Evolutionary conservation across 176 grass and related monocot genomes (phyloP), one percentile per base, ranked within the genome.

Genomic region (Stipa capillata): DNA sequence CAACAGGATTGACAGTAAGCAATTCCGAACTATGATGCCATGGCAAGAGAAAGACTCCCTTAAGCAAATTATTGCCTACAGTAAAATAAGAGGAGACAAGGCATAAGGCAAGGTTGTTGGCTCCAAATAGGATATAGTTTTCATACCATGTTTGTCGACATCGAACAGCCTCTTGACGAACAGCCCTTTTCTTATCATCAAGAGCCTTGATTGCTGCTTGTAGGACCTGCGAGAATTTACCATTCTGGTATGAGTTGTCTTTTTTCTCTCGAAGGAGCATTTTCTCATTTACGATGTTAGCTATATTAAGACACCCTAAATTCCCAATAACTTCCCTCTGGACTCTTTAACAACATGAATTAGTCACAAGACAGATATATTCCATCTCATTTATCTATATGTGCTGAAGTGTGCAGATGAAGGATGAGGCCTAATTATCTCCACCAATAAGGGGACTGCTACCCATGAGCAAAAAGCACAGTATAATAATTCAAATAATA

Each of bases 61-160:
- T 74, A 90, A 69, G 88, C 58, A 73, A 86, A 81, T 4, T 88
- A 91, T 34, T 81, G 82, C 88, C 92, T 94, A 76, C 64, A 73
- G 20, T 23, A n/a, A 81, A 67, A 79, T 79, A 23, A 74, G 14
- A 16, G 23, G 56, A 69, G 55, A 35, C 13, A 42, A 63, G 43
- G 45, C 12, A 47, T 23, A 40, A 71, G 71, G 53, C 15, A 64
- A 64, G 53, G 47, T 37, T 39, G 41, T 33, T 56, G 7, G 5
- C 23, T 32, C 18, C 7, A 49, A 34, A 67, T 20, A 7, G 25
- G 28, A 72, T 58, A 47, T 31, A 85, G 37, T 72, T 76, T 82
- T 43, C 84, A 67, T 34, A 94, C 95, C 95, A 97, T 85, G 87
- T 84, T 82, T 97, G 89, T 15, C 89, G 85, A 71, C 95, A 97